Evolutionary conservation across 352 stramenopile genomes (phyloP), one percentile per base, ranked within the genome.

Genomic region (Pythium apleroticum): DNA sequence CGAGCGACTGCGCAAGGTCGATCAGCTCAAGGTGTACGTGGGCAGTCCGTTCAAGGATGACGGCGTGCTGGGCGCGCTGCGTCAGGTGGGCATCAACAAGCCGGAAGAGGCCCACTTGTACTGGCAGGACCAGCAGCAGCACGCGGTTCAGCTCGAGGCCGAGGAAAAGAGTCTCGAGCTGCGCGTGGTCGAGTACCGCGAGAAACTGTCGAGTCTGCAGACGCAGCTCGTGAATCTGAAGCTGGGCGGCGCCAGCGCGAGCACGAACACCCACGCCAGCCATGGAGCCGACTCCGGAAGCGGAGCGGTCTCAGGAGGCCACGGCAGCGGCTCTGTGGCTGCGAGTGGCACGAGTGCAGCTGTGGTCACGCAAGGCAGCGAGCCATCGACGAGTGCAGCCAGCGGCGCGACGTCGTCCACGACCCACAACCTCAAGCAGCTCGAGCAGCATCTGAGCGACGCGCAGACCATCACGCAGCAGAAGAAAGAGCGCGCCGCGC

Each of bases 61-160:
- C 48, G 85, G 83, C 10, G 72, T 94, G 52, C 57, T 94, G 22
- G 85, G 84, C 0, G 73, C 84, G 0, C 66, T 94, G 43, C 83
- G 85, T 6, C 85, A 91, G 39, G 85, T 90, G 14, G 85, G 85
- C 15, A 88, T 92, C 66, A 92, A 92, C 76, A 80, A 84, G 41
- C 80, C 80, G 11, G 84, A 94, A 45, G 81, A 90, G 20, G 80
- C 81, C 11, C 66, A 91, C 41, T 55, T 87, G 27, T 91, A 86
- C 68, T 92, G 85, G 85, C 78, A 90, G 60, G 87, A 91, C 57
- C 84, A 92, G 66, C 75, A 89, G 10, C 77, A 90, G 15, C 84
- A 93, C 59, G 80, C 81, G 0, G 65, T 71, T n/a, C 82, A 93
- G 59, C 74, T 93, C 2, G 82, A 88, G 59, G 71, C 67, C 5